Conservation (phyloP, 2,329 filamentous ascomycete species). For the Paecilomyces fulvus region DNA sequence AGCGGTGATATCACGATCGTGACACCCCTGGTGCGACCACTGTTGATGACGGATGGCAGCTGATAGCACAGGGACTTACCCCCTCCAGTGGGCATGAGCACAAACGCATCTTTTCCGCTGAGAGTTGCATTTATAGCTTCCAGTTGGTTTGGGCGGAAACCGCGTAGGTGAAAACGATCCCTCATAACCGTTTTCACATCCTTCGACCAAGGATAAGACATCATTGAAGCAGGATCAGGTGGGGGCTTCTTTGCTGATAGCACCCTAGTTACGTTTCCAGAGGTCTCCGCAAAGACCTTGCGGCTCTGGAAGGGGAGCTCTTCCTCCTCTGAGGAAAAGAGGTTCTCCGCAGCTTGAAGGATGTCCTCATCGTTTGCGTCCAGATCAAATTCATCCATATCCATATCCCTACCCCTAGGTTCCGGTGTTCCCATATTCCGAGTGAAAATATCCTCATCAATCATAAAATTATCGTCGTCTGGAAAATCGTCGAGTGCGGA, state of each 20-base stretch:
- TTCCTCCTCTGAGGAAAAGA: constrained; percentile 12
- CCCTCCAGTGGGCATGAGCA: constrained; percentile 95
- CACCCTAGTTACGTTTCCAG: constrained; percentile 26
- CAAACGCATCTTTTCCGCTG: constrained; percentile 78
- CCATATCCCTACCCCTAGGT: constrained; percentile 12
- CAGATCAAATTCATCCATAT: constrained; percentile 35
- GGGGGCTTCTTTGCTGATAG: constrained; percentile 24
- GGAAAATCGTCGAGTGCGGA: constrained; percentile 1
- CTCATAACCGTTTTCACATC: constrained; percentile 76
- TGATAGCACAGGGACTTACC: constrained; percentile 98
- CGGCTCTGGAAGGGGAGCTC: constrained; percentile 16
- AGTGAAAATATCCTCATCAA: constrained; percentile 21
- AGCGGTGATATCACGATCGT: constrained; percentile 93
- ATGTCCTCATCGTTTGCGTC: constrained; percentile 39
- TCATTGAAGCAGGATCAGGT: constrained; percentile 30
- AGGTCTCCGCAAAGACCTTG: constrained; percentile 33
- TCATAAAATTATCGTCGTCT: constrained; percentile 14
- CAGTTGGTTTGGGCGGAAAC: constrained; percentile 84
- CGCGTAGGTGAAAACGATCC: constrained; percentile 72
- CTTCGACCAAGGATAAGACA: constrained; percentile 70
- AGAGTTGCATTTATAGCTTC: constrained; percentile 94
- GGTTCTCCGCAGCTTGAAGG: constrained; percentile 33
- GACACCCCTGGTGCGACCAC: constrained; percentile 71
- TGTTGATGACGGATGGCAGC: constrained; percentile 73
- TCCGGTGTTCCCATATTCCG: constrained; percentile 35